Conservation (phyloP, 2,329 filamentous ascomycete genomes). For the Beauveria sp. region DNA sequence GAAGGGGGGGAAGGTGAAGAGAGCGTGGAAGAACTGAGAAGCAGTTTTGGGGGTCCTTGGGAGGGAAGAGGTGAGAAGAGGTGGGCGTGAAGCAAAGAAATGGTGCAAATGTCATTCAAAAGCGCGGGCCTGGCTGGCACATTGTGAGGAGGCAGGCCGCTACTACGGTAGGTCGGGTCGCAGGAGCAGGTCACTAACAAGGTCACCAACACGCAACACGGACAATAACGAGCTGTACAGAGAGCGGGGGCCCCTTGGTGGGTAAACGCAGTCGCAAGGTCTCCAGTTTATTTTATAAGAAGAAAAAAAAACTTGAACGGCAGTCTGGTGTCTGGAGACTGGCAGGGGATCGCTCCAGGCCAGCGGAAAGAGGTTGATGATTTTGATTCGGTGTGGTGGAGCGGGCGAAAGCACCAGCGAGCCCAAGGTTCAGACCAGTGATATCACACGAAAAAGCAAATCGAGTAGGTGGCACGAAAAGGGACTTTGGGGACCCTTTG, state of each 20-base stretch:
- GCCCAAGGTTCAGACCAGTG: too few relatives aligned
- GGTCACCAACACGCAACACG: neutral
- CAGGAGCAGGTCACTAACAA: neutral
- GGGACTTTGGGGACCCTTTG: too few relatives aligned
- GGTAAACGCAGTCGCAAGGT: neutral
- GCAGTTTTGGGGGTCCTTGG: neutral
- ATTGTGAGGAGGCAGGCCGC: neutral
- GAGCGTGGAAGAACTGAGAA: neutral
- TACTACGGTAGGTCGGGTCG: neutral
- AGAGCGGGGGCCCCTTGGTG: too few relatives aligned
- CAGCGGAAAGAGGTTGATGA: neutral
- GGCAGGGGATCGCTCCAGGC: neutral
- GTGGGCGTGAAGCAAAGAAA: slow-evolving; percentile 6
- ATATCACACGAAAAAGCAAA: too few relatives aligned
- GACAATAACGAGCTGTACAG: neutral
- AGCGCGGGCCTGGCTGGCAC: neutral
- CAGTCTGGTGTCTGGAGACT: neutral
- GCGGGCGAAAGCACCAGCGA: neutral
- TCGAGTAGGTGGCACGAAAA: too few relatives aligned
- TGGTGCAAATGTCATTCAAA: neutral
- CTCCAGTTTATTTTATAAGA: neutral
- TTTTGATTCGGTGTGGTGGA: neutral
- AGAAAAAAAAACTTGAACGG: neutral
- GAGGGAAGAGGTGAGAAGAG: neutral
- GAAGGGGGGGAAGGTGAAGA: neutral